Conservation (phyloP, 495 filamentous ascomycete species). For the Daldinia bambusicola region DNA sequence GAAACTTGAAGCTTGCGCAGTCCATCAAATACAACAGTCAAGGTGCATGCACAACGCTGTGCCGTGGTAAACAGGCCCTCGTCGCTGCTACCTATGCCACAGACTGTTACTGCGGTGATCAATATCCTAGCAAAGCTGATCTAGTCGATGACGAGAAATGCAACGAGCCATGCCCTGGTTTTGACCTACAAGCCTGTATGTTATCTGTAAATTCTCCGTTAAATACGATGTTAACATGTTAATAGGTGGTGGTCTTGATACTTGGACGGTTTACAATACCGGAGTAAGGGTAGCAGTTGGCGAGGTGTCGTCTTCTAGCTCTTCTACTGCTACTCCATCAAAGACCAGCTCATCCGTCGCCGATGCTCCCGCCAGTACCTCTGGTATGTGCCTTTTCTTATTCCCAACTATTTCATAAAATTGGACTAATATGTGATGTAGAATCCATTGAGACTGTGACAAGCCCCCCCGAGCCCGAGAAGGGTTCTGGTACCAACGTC, state of each 20-base stretch:
- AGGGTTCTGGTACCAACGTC: slow-evolving; percentile 47
- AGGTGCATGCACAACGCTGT: slow-evolving; percentile 34
- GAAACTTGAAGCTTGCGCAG: slow-evolving; percentile 34
- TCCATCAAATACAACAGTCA: slow-evolving; percentile 37
- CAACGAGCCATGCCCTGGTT: slow-evolving; percentile 67
- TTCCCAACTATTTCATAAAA: not conserved
- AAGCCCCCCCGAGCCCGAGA: slow-evolving; percentile 61
- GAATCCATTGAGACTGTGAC: slow-evolving; percentile 37
- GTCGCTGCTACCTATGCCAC: slow-evolving; percentile 37
- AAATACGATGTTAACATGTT: slow-evolving; percentile 44
- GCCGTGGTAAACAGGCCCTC: slow-evolving; percentile 25
- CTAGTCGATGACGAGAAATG: slow-evolving; percentile 64
- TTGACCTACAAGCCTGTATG: slow-evolving; percentile 66
- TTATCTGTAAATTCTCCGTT: slow-evolving; percentile 18
- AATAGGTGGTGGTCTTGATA: slow-evolving; percentile 63
- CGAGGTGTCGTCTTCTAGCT: slow-evolving; percentile 41
- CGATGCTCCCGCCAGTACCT: slow-evolving; percentile 24
- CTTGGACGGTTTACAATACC: slow-evolving; percentile 62
- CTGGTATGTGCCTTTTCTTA: slow-evolving; percentile 30
- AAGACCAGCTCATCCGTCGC: slow-evolving; percentile 21
- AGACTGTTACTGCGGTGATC: slow-evolving; percentile 71
- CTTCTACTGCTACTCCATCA: slow-evolving; percentile 34
- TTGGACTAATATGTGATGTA: slow-evolving; percentile 15
- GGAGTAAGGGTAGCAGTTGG: slow-evolving; percentile 53
- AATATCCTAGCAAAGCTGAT: slow-evolving; percentile 60